phyloP scores from a whole-genome alignment of 1,139 yeast species.

The Arxiozyma telluris region DNA sequence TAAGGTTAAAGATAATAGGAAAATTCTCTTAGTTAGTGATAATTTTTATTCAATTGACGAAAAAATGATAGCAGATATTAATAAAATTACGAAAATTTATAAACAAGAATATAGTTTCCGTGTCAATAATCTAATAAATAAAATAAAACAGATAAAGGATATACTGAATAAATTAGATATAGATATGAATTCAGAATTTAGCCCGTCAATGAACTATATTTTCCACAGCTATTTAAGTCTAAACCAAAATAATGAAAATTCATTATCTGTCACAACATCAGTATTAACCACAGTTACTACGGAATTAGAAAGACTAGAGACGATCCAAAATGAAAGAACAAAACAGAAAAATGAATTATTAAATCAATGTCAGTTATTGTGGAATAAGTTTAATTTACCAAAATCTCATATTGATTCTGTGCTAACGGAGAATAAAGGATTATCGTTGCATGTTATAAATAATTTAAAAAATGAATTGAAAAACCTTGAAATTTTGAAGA shows the following conservation, averaged over 20 bases:
- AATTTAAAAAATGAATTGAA: conserved; percentile 44
- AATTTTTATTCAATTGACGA: conserved; percentile 24
- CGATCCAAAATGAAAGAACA: conserved; percentile 16
- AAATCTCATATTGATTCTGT: conserved; percentile 33
- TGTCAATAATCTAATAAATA: not conserved
- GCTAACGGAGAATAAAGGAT: conserved; percentile 31
- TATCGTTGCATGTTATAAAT: conserved; percentile 23
- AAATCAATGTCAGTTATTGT: conserved; percentile 37
- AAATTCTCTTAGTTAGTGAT: conserved; percentile 18
- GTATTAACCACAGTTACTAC: not conserved
- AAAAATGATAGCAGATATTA: conserved; percentile 12
- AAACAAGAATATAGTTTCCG: conserved; percentile 14
- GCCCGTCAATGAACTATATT: not conserved
- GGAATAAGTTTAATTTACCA: conserved; percentile 45
- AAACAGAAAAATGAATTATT: conserved; percentile 19
- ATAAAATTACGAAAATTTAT: conserved; percentile 9
- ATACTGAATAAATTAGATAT: conserved; percentile 6
- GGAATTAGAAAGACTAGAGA: not conserved
- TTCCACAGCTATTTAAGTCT: not conserved
- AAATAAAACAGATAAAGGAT: conserved; percentile 1
- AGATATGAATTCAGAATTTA: conserved; percentile 1
- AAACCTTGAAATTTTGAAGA: conserved; percentile 51
- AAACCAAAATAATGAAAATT: not conserved
- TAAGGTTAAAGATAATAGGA: conserved; percentile 19
- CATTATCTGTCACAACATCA: not conserved